Evolutionary conservation across 768 basidiomycete genomes (phyloP), one percentile per base, ranked within the genome.

Genomic region (Hebeloma cylindrosporum): DNA sequence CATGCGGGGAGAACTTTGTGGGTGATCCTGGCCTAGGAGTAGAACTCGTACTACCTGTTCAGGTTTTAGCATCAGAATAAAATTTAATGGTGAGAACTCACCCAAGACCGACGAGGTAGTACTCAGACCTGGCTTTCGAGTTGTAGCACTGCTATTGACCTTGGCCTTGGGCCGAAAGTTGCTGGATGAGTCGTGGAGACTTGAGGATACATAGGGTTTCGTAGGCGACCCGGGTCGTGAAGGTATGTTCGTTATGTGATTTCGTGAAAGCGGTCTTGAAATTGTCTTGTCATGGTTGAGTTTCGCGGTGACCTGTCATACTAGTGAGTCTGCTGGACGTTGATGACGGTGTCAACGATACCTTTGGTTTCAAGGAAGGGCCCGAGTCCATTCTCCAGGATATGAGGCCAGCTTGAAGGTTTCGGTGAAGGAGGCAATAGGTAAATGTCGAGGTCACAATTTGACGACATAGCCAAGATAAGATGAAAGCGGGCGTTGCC

Each of bases 241-340:
- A 28, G 52, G 45, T 23, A 60, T n/a, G n/a, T n/a, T n/a, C n/a
- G n/a, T n/a, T n/a, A n/a, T 45, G 25, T 59, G 62, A 14, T 50
- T 46, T 43, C 60, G 65, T 47, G 63, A 52, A 40, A 63, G 58
- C 18, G 62, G 43, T 53, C 59, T 59, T 43, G 62, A 53, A 6
- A 58, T 50, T 47, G 69, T 55, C 50, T 66, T 69, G 54, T 73
- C 65, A 51, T 45, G 56, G 36, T 71, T 72, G 56, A 78, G 59
- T 56, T 72, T 79, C 42, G 75, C 76, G 26, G 75, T 76, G 52
- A 82, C 75, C 80, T 83, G 64, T 36, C n/a, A n/a, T n/a, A n/a
- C n/a, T n/a, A n/a, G n/a, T n/a, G n/a, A n/a, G n/a, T n/a, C n/a
- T 27, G 26, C 11, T 27, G 9, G 21, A 7, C 9, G n/a, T 13